phyloP scores from a whole-genome alignment of 2,329 filamentous ascomycete species.

The Aspergillus pseudoterreus region DNA sequence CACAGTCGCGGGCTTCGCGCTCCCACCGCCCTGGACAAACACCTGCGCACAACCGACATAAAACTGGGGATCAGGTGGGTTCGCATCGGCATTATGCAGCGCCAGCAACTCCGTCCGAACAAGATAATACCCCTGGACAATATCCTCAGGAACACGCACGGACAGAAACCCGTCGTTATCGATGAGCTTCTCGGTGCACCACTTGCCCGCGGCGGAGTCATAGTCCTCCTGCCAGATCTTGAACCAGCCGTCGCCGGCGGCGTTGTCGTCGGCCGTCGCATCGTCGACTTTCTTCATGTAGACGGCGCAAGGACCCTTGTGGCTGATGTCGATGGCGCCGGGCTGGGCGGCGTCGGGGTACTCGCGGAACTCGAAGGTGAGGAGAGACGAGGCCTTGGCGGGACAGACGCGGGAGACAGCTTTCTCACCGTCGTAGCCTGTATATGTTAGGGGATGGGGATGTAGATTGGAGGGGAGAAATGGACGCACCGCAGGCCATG shows the following conservation, averaged over 20 bases:
- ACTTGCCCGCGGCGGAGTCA: constrained; percentile 52
- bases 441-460: background rate
- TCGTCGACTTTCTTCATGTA: constrained; percentile 68
- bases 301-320: constrained; percentile 67
- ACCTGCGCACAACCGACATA: constrained; percentile 71
- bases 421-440: constrained; percentile 48
- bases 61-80: constrained; percentile 63
- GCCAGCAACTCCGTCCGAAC: constrained; percentile 67
- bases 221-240: constrained; percentile 72
- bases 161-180: constrained; percentile 61
- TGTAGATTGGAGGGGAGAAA: background rate
- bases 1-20: constrained; percentile 50
- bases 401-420: constrained; percentile 48
- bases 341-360: constrained; percentile 55
- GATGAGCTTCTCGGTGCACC: constrained; percentile 69
- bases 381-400: constrained; percentile 48
- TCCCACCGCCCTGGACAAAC: constrained; percentile 53
- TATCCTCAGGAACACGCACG: constrained; percentile 57
- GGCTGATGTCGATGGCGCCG: constrained; percentile 57
- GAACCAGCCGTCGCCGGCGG: constrained; percentile 68
- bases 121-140: constrained; percentile 67
- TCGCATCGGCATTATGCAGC: constrained; percentile 56
- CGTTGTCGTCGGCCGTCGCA: constrained; percentile 48
- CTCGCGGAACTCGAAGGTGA: constrained; percentile 65
- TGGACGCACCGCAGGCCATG: constrained; percentile 66